Percentiles rank a stretch among this genome's conserved stretches.
phyloP scores from a whole-genome alignment of 1,139 yeast genomes.

The Debaryomycetaceae sp. region DNA sequence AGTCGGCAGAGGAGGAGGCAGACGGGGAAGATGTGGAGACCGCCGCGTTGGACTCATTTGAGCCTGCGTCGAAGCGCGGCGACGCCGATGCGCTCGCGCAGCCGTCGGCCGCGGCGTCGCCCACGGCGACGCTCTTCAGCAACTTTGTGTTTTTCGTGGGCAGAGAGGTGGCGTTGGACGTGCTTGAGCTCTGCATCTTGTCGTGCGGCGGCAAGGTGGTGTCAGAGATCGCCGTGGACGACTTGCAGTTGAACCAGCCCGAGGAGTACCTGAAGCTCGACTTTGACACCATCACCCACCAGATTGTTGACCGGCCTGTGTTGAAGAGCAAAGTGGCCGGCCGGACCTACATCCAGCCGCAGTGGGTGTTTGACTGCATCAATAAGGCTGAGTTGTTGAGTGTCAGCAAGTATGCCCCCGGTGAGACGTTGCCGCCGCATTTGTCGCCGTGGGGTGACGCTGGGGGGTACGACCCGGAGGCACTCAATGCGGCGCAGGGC shows the following conservation, averaged over 20 bases:
- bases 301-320: conserved; percentile 89
- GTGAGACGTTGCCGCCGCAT: conserved; percentile 94
- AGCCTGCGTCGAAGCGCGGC: conserved; percentile 51
- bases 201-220: conserved; percentile 85
- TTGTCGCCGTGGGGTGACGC: conserved; percentile 99
- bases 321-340: conserved; percentile 76
- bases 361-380: conserved; percentile 93
- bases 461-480: conserved; percentile 82
- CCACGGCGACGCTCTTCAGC: conserved; percentile 62
- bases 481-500: conserved; percentile 26
- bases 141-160: conserved; percentile 82
- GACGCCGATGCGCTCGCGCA: conserved; percentile 77
- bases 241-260: conserved; percentile 44
- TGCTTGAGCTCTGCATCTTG: conserved; percentile 80
- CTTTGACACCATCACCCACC: conserved; percentile 77
- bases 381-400: conserved; percentile 73
- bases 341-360: conserved; percentile 93
- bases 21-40: conserved; percentile 41
- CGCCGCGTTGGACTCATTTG: conserved; percentile 64
- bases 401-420: conserved; percentile 83
- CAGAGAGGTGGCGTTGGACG: conserved; percentile 92
- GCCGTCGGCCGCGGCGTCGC: conserved; percentile 63
- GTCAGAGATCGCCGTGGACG: conserved; percentile 86
- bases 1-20: conserved; percentile 35
- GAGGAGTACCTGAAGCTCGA: conserved; percentile 46